These are phyloP conservation scores for Pterocarpus macrocarpus DNA, from an alignment of 306 rosid genomes.

Conservation along the genomic window DNA sequence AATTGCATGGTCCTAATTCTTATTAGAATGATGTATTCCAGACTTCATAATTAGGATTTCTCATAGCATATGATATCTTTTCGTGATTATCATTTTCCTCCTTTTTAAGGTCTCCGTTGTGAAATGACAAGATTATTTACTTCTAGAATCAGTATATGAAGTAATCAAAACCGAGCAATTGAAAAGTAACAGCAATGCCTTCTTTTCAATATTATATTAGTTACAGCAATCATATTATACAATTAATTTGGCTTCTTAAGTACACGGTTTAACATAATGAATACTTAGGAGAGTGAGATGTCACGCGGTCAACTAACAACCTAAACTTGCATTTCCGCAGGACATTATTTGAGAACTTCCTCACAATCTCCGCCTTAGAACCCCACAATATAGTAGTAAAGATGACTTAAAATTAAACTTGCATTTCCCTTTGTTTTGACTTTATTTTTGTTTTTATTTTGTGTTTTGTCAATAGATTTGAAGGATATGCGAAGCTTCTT, in stretches of 20 bases:
- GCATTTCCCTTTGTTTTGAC: conserved; percentile 1
- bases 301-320: too few species aligned
- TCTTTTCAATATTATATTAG: neutral
- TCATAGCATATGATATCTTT: too few species aligned
- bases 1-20: neutral
- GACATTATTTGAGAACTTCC: too few species aligned
- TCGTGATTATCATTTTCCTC: too few species aligned
- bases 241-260: neutral
- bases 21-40: neutral
- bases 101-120: neutral
- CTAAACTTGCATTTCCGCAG: too few species aligned
- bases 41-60: neutral
- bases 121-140: neutral
- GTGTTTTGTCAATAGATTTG: neutral
- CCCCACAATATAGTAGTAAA: neutral
- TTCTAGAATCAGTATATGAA: neutral
- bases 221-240: neutral
- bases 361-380: too few species aligned
- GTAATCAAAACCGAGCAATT: neutral
- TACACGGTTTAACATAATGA: neutral
- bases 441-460: neutral
- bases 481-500: conserved; percentile 33
- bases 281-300: neutral
- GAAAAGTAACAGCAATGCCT: neutral
- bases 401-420: neutral